Evolutionary conservation across 2,329 filamentous ascomycete species (phyloP), one percentile per base, ranked within the genome.

Genomic region (Penicillium sp.): DNA sequence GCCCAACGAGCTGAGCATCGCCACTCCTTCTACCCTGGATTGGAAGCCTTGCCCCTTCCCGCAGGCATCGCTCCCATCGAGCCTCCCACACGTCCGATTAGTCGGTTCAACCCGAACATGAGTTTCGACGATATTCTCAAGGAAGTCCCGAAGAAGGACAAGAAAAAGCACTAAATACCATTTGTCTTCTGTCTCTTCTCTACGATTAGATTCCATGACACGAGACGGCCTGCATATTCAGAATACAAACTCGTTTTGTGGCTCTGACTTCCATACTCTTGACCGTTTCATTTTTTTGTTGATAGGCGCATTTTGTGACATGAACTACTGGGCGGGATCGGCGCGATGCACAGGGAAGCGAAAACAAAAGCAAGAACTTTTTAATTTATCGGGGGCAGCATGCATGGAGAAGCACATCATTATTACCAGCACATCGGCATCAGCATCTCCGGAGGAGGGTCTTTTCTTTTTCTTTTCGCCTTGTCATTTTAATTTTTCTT

Each of bases 81-180:
- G 31, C 71, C 74, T 16, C 71, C 72, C 5, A 61, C 71, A 22
- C 68, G 76, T n/a, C 72, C 75, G 2, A 65, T 72, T 10, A 75
- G 72, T 49, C 69, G 71, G 22, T 71, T 76, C 61, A 79, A 80
- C 58, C 78, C 78, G 10, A 76, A 75, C 50, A 76, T 79, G 70
- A 80, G 76, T 50, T 80, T 80, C 59, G 78, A 79, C 57, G 74
- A 77, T 49, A 80, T 80, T 52, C 62, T 80, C 48, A 74, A 71
- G 55, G 72, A 73, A 44, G 72, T 76, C 46, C 71, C 70, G 43
- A 69, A 70, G 60, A 72, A 70, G 53, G 66, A 64, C 48, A 74
- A 75, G 62, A 72, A 74, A 66, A 73, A 69, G 63, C 53, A 63
- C 40, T 67, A 56, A 57, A 46, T 37, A 26, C 16, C 31, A 42